A percentile compares a stretch with the other conserved stretches of the same genome.
Conservation (phyloP, 163 green algal genomes). For the Picocystis sp. region DNA sequence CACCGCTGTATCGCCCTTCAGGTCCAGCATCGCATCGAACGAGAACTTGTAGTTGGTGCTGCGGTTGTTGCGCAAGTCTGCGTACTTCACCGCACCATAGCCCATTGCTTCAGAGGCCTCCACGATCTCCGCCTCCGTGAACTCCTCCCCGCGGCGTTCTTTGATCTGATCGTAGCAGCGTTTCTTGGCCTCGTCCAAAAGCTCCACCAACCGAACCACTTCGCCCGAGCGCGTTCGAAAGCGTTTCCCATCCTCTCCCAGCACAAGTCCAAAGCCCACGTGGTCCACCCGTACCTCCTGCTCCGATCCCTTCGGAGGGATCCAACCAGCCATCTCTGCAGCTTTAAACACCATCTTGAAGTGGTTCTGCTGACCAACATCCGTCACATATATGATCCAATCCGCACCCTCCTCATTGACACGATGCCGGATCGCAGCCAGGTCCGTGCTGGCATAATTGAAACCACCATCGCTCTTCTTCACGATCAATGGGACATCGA, state of each 20-base stretch:
- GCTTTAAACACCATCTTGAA: constrained; percentile 85
- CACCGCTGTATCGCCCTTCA: constrained; percentile 78
- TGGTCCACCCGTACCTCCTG: constrained; percentile 44
- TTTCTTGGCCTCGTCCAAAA: constrained; percentile 83
- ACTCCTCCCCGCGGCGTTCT: constrained; percentile 35
- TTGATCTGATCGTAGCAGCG: constrained; percentile 48
- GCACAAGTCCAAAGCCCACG: constrained; percentile 87
- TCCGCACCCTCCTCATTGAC: constrained; percentile 75
- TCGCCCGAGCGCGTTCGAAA: constrained; percentile 62
- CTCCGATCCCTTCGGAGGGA: constrained; percentile 17
- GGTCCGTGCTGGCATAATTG: constrained; percentile 71
- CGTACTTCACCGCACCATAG: constrained; percentile 95
- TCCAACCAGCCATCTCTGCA: constrained; percentile 53
- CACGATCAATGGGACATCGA: constrained; percentile 75
- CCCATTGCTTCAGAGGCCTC: constrained; percentile 20
- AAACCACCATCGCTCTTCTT: constrained; percentile 92
- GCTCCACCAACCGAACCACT: constrained; percentile 75
- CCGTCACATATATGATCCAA: constrained; percentile 95
- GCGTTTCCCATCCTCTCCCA: constrained; percentile 89
- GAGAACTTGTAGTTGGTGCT: constrained; percentile 88
- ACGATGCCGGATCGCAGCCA: constrained; percentile 42
- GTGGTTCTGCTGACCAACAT: constrained; percentile 76
- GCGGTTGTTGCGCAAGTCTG: constrained; percentile 89
- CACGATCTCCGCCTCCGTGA: constrained; percentile 26
- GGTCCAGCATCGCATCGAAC: constrained; percentile 79